Percentiles rank a stretch among this genome's conserved stretches.
These are phyloP conservation scores for Pestalotiopsis sp. DNA, from an alignment of 2,329 filamentous ascomycete genomes.

Conservation along the genomic window DNA sequence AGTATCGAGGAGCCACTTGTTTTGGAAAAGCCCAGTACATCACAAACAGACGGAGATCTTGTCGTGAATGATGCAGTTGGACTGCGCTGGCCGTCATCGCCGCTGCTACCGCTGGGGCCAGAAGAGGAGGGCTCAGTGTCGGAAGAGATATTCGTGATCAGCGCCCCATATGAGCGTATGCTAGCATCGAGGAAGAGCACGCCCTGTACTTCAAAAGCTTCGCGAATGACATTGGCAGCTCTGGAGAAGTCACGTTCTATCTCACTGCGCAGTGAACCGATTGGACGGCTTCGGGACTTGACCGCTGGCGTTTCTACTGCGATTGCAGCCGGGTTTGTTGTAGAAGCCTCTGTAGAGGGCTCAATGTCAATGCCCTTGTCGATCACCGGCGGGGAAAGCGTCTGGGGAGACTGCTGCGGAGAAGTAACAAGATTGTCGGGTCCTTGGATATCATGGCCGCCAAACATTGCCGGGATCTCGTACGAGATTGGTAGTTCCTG, in stretches of 20 bases:
- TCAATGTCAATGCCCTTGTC: neutral
- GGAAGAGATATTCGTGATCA: neutral
- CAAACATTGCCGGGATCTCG: neutral
- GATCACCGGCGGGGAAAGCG: neutral
- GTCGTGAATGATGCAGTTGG: neutral
- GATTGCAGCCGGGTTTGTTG: neutral
- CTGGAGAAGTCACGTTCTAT: conserved; percentile 38
- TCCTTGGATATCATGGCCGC: neutral
- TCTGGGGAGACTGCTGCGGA: neutral
- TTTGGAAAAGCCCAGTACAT: conserved; percentile 42
- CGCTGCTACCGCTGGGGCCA: neutral
- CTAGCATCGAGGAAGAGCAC: conserved; percentile 36
- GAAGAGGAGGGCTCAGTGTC: neutral
- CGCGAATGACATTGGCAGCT: conserved; percentile 44
- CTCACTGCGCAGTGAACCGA: conserved; percentile 2
- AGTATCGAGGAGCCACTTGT: conserved; percentile 35
- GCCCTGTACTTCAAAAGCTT: conserved; percentile 46
- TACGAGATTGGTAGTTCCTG: neutral
- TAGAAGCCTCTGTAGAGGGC: neutral
- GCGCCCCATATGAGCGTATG: conserved; percentile 18
- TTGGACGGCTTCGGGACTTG: neutral
- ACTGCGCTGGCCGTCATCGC: neutral
- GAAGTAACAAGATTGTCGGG: neutral
- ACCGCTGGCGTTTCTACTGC: neutral
- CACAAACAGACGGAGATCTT: neutral